A percentile compares a stretch with the other conserved stretches of the same genome.
These are phyloP conservation scores for Carallia pectinifolia DNA, from an alignment of 345 rosid species.

Conservation along the genomic window DNA sequence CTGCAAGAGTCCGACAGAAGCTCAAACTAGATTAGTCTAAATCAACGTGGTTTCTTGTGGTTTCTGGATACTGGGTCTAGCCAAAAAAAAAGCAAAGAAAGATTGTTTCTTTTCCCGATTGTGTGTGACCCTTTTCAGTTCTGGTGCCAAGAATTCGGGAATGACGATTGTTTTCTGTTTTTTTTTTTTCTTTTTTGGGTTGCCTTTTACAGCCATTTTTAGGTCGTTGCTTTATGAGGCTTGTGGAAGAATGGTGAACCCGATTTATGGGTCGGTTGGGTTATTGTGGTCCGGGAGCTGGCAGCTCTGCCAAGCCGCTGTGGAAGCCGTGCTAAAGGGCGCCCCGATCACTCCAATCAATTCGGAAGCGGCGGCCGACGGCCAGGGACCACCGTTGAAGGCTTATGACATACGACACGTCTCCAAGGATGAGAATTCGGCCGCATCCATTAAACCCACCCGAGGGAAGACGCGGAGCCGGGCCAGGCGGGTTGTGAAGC, in stretches of 20 bases:
- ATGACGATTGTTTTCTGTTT: too few species aligned
- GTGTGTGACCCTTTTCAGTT: background rate
- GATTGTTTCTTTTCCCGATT: too few species aligned
- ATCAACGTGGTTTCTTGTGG: too few species aligned
- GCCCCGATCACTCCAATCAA: slow-evolving; percentile 70
- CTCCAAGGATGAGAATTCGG: slow-evolving; percentile 66
- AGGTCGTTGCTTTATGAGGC: slow-evolving; percentile 96
- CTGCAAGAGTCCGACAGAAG: too few species aligned
- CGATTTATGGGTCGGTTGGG: slow-evolving; percentile 94
- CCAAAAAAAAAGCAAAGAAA: too few species aligned
- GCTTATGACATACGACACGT: slow-evolving; percentile 87
- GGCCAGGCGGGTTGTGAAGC: slow-evolving; percentile 42
- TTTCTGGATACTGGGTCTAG: too few species aligned
- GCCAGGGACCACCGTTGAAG: slow-evolving; percentile 74
- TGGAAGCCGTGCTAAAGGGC: slow-evolving; percentile 86
- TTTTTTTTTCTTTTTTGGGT: background rate
- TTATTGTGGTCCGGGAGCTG: slow-evolving; percentile 89
- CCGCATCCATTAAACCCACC: slow-evolving; percentile 32
- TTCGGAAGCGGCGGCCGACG: slow-evolving; percentile 60
- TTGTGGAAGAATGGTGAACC: slow-evolving; percentile 94
- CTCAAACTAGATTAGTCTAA: too few species aligned
- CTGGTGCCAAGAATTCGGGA: background rate
- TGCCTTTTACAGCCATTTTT: slow-evolving; percentile 59
- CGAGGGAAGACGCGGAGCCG: slow-evolving; percentile 51
- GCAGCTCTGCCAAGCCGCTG: slow-evolving; percentile 96